Evolutionary conservation across 305 asterid species (phyloP).

Genomic region (Ilex paraguariensis): DNA sequence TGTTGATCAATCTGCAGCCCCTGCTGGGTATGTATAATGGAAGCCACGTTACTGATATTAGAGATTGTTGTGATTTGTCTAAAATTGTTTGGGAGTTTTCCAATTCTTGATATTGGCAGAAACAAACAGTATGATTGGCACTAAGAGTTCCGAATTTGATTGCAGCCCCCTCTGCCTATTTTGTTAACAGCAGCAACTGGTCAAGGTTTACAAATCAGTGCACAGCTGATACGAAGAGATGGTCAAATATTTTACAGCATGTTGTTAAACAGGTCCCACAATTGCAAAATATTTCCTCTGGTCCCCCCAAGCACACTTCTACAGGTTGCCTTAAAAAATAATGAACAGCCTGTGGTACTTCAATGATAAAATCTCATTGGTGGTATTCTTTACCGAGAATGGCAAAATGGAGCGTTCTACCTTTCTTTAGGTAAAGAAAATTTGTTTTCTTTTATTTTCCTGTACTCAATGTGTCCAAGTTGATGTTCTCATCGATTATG

Average conservation of each 20-base stretch:
- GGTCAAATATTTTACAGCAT: constrained; percentile 90
- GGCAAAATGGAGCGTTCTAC: constrained; percentile 94
- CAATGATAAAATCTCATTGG: constrained; percentile 61
- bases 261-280: constrained; percentile 76
- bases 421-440: constrained; percentile 74
- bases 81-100: too few relatives aligned
- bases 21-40: constrained; percentile 47
- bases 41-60: neutral
- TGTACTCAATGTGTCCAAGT: too few relatives aligned
- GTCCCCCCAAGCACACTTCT: constrained; percentile 76
- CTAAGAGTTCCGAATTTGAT: constrained; percentile 12
- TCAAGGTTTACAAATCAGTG: constrained; percentile 96
- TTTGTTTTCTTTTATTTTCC: too few relatives aligned
- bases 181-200: constrained; percentile 71
- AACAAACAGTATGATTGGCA: too few relatives aligned
- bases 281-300: constrained; percentile 73
- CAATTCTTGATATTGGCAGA: too few relatives aligned
- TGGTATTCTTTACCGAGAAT: constrained; percentile 65
- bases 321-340: constrained; percentile 97
- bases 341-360: constrained; percentile 99
- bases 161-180: constrained; percentile 92
- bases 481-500: too few relatives aligned
- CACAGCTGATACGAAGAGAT: constrained; percentile 79
- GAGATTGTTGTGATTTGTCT: neutral
- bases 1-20: constrained; percentile 52